Evolutionary conservation across 306 rosid genomes (phyloP).

Genomic region (Rosa persica): DNA sequence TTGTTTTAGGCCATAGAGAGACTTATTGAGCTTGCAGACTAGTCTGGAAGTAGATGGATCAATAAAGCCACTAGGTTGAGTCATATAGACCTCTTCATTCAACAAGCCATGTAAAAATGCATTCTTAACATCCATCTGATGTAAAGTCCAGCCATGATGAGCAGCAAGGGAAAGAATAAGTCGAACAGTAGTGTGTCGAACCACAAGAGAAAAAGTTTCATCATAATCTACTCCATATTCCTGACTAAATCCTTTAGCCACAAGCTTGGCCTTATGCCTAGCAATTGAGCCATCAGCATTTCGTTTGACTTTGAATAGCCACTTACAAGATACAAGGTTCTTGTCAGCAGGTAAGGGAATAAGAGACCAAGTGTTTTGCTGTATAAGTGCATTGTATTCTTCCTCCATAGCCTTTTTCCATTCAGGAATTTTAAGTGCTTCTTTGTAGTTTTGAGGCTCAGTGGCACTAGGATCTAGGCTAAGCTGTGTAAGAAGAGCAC

Average conservation of each 20-base stretch:
- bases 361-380: too few relatives aligned
- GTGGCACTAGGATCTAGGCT: too few relatives aligned
- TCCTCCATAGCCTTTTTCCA: too few relatives aligned
- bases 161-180: background rate
- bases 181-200: background rate
- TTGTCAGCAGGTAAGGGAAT: too few relatives aligned
- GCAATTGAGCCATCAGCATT: background rate
- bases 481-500: too few relatives aligned
- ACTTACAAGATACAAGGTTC: background rate
- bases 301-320: background rate
- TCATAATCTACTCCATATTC: background rate
- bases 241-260: background rate
- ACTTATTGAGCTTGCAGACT: background rate
- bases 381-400: too few relatives aligned
- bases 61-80: background rate
- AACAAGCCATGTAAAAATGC: background rate
- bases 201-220: background rate
- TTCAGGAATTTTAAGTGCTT: too few relatives aligned
- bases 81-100: background rate
- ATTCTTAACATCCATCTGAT: background rate
- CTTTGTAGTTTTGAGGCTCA: too few relatives aligned
- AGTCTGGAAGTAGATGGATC: background rate
- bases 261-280: background rate
- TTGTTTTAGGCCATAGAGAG: background rate
- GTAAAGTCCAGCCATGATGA: background rate